Evolutionary conservation across 2,329 filamentous ascomycete species (phyloP).

Genomic region (Diaporthe vaccinii): DNA sequence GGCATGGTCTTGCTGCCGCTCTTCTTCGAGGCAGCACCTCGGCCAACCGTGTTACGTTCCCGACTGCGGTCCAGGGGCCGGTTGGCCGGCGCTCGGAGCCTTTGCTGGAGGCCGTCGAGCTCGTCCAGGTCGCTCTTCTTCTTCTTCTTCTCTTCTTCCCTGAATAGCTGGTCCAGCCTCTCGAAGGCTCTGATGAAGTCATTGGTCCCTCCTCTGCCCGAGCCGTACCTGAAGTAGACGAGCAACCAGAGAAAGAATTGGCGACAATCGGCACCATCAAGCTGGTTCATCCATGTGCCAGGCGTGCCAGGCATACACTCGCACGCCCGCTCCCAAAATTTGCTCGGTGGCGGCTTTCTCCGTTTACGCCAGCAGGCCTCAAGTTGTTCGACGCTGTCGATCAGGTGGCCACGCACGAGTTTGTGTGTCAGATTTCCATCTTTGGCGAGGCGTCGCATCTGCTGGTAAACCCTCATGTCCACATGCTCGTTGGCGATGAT

Average conservation of each 20-base stretch:
- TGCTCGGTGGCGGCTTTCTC: not conserved
- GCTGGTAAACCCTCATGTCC: not conserved
- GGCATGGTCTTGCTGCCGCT: not conserved
- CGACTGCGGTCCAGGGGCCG: not conserved
- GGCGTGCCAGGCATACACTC: not conserved
- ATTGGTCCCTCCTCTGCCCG: constrained; percentile 1
- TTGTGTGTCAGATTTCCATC: not conserved
- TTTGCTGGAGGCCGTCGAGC: not conserved
- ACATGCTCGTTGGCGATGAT: constrained; percentile 18
- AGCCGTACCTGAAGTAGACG: constrained; percentile 17
- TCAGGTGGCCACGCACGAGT: not conserved
- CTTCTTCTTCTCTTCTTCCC: not conserved
- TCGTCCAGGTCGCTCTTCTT: constrained; percentile 13
- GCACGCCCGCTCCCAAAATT: constrained; percentile 6
- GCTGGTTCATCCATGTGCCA: constrained; percentile 4
- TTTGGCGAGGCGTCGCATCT: constrained; percentile 17
- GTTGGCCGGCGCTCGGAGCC: not conserved
- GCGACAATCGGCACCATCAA: constrained; percentile 2
- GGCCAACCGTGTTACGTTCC: not conserved
- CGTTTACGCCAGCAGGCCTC: not conserved
- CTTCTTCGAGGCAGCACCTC: not conserved
- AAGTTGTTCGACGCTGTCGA: not conserved
- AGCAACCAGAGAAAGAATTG: constrained; percentile 35
- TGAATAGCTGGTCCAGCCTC: not conserved
- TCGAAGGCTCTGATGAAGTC: not conserved